Evolutionary conservation across 495 filamentous ascomycete species (phyloP).

Genomic region (Poronia punctata): DNA sequence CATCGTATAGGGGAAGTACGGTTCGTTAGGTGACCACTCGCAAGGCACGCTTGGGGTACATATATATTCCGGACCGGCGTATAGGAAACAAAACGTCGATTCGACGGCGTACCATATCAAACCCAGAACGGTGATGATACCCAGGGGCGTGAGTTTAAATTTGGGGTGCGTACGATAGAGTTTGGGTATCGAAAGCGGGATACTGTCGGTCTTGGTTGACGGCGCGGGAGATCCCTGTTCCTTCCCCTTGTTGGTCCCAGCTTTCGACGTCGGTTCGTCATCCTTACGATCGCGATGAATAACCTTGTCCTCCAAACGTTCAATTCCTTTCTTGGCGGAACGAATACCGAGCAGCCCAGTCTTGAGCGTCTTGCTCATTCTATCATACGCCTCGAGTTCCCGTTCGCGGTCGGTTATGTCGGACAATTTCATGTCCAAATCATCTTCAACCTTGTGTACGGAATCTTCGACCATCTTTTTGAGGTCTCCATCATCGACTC

Average conservation of each 20-base stretch:
- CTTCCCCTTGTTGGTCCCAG: conserved; percentile 1
- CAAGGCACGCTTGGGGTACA: conserved; percentile 38
- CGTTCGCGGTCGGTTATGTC: conserved; percentile 30
- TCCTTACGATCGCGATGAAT: conserved; percentile 31
- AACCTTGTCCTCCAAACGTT: conserved; percentile 56
- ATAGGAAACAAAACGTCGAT: conserved; percentile 52
- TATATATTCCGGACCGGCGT: conserved; percentile 49
- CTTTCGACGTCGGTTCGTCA: not conserved
- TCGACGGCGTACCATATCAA: conserved; percentile 54
- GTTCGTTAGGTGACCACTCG: conserved; percentile 44
- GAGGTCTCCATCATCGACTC: conserved; percentile 17
- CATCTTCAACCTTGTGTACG: conserved; percentile 28
- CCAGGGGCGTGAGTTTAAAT: conserved; percentile 52
- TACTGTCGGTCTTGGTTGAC: conserved; percentile 23
- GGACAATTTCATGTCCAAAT: conserved; percentile 22
- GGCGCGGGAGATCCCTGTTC: conserved; percentile 4
- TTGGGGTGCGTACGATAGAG: conserved; percentile 44
- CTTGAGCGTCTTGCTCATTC: conserved; percentile 52
- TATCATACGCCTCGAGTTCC: conserved; percentile 47
- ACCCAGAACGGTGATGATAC: conserved; percentile 41
- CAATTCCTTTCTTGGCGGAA: conserved; percentile 59
- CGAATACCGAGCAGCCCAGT: conserved; percentile 57
- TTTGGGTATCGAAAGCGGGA: conserved; percentile 50
- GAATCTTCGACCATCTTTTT: conserved; percentile 22
- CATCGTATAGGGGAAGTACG: conserved; percentile 46